Percentiles rank a stretch among this genome's conserved stretches.
Conservation (phyloP, 371 early-diverging fungal genomes). For the Rozella allomycis region DNA sequence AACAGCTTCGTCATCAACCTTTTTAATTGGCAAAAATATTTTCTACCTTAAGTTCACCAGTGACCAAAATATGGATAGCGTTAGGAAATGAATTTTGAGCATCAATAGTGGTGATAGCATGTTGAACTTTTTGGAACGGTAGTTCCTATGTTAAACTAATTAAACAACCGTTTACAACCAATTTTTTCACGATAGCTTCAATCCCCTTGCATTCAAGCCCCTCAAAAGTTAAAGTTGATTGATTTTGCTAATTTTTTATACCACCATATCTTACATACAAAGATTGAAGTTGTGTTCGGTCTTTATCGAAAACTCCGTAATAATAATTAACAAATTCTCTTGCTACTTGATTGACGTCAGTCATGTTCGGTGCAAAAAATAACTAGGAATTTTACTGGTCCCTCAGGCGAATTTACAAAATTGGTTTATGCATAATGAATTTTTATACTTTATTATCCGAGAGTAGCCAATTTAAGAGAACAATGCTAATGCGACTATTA, state of each 20-base stretch:
- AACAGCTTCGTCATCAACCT: conserved; percentile 53
- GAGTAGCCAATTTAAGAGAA: too few species aligned
- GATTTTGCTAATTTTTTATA: conserved; percentile 26
- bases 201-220: conserved; percentile 36
- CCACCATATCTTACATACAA: conserved; percentile 49
- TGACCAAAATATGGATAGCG: conserved; percentile 39
- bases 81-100: conserved; percentile 44
- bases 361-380: conserved; percentile 8
- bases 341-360: conserved; percentile 29
- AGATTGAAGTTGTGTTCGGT: conserved; percentile 31
- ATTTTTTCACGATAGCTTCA: conserved; percentile 42
- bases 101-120: conserved; percentile 43
- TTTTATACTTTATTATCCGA: too few species aligned
- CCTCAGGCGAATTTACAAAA: too few species aligned
- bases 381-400: too few species aligned
- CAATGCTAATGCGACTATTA: too few species aligned
- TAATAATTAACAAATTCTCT: conserved; percentile 53
- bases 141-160: conserved; percentile 26
- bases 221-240: conserved; percentile 72
- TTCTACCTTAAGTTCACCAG: conserved; percentile 66
- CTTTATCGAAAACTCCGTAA: conserved; percentile 54
- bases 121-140: conserved; percentile 49
- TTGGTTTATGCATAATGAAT: too few species aligned
- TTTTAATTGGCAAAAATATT: conserved; percentile 2
- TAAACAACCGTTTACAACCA: conserved; percentile 34